phyloP scores from a whole-genome alignment of 768 basidiomycete species.

The Rhizopogon sp. region DNA sequence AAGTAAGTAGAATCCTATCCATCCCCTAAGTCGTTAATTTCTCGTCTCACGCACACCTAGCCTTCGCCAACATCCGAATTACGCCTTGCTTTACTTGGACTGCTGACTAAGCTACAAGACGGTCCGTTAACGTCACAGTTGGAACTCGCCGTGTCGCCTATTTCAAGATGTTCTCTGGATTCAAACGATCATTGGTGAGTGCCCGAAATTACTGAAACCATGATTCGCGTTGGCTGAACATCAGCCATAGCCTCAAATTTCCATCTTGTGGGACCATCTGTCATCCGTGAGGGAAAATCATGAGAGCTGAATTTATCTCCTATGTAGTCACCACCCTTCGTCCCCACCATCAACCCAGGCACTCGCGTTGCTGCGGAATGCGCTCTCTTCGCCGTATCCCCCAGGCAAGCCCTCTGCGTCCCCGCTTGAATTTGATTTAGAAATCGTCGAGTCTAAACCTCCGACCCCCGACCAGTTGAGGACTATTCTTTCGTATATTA shows the following conservation, averaged over 20 bases:
- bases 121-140: too few species aligned
- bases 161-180: constrained; percentile 31
- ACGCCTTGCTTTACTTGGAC: too few species aligned
- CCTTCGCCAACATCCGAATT: too few species aligned
- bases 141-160: neutral
- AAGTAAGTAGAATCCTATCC: too few species aligned
- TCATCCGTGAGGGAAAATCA: neutral
- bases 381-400: constrained; percentile 61
- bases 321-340: constrained; percentile 53
- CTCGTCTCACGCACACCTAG: too few species aligned
- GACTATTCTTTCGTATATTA: constrained; percentile 60
- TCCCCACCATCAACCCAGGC: constrained; percentile 65
- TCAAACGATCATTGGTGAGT: constrained; percentile 30
- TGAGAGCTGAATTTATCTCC: neutral
- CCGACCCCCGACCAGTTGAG: constrained; percentile 67
- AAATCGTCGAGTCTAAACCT: constrained; percentile 58
- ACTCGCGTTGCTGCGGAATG: constrained; percentile 51
- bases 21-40: too few species aligned
- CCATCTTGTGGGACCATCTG: constrained; percentile 47
- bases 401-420: constrained; percentile 35
- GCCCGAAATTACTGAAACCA: neutral
- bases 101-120: too few species aligned
- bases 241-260: constrained; percentile 45
- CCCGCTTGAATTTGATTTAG: constrained; percentile 66
- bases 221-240: neutral